These are phyloP conservation scores for Lasiosphaeria ovina DNA, from an alignment of 495 filamentous ascomycete genomes.

Conservation along the genomic window DNA sequence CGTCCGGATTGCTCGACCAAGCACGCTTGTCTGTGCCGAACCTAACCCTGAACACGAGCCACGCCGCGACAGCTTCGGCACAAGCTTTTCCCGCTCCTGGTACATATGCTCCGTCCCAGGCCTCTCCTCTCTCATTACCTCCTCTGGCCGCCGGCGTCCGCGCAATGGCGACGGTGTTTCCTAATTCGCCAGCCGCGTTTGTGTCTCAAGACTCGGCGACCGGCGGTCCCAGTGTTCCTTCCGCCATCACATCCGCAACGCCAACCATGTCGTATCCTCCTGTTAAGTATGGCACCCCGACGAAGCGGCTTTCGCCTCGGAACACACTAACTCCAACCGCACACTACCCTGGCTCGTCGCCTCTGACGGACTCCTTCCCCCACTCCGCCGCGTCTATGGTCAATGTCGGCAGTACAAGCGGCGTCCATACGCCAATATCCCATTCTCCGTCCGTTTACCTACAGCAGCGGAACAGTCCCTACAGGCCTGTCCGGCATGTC, in stretches of 20 bases:
- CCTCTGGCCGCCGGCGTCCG: conserved; percentile 43
- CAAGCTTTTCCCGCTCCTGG: conserved; percentile 21
- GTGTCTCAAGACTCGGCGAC: conserved; percentile 34
- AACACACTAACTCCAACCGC: conserved; percentile 32
- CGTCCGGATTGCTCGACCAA: conserved; percentile 27
- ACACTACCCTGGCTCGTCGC: conserved; percentile 44
- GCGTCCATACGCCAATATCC: conserved; percentile 54
- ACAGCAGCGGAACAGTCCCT: conserved; percentile 73
- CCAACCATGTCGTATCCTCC: conserved; percentile 28
- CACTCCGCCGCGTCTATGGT: conserved; percentile 29
- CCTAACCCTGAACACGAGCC: conserved; percentile 43
- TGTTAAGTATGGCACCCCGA: conserved; percentile 40
- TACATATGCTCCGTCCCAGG: conserved; percentile 32
- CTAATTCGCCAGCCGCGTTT: conserved; percentile 31
- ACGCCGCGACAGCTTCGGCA: conserved; percentile 10
- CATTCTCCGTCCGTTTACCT: conserved; percentile 59
- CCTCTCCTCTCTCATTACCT: conserved; percentile 42
- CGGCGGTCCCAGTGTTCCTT: conserved; percentile 26
- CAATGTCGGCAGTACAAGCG: conserved; percentile 22
- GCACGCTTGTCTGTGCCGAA: conserved; percentile 41
- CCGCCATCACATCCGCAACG: conserved; percentile 10
- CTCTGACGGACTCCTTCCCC: conserved; percentile 47
- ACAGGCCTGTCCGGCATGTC: conserved; percentile 84
- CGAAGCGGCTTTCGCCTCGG: conserved; percentile 38
- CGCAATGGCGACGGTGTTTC: conserved; percentile 52